A percentile compares a stretch with the other conserved stretches of the same genome.
phyloP scores from a whole-genome alignment of 2,329 filamentous ascomycete species.

The Ophiostoma himal-ulmi region DNA sequence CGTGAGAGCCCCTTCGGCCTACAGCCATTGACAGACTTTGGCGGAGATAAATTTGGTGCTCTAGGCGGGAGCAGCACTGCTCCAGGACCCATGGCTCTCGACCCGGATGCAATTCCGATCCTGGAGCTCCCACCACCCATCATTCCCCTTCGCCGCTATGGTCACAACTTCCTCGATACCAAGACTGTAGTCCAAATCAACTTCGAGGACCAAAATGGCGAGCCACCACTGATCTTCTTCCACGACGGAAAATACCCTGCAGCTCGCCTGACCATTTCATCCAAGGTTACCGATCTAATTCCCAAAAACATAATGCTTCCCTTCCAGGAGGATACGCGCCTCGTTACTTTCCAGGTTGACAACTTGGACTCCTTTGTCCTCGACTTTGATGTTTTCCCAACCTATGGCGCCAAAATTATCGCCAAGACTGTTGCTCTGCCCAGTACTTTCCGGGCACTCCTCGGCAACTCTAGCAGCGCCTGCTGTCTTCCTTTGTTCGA shows the following conservation, averaged over 20 bases:
- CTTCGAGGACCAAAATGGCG: conserved; percentile 71
- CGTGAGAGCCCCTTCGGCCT: conserved; percentile 39
- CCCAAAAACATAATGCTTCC: conserved; percentile 93
- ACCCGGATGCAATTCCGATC: conserved; percentile 83
- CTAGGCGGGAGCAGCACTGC: conserved; percentile 39
- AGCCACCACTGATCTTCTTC: conserved; percentile 85
- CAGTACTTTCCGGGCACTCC: conserved; percentile 70
- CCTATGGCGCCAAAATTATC: conserved; percentile 95
- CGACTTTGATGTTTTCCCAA: conserved; percentile 96
- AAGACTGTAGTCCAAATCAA: conserved; percentile 93
- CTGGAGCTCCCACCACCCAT: conserved; percentile 92
- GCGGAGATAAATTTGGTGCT: background rate
- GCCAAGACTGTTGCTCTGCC: conserved; percentile 90
- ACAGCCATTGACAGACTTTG: conserved; percentile 29
- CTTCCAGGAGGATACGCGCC: conserved; percentile 90
- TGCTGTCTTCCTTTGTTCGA: conserved; percentile 91
- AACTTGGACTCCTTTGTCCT: conserved; percentile 87
- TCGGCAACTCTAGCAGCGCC: conserved; percentile 67
- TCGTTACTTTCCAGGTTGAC: conserved; percentile 94
- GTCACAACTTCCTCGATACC: conserved; percentile 96
- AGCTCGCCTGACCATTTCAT: conserved; percentile 89
- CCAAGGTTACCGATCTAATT: conserved; percentile 91
- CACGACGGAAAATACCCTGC: conserved; percentile 95
- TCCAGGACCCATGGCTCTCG: conserved; percentile 59
- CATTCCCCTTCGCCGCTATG: conserved; percentile 87